A percentile compares a stretch with the other conserved stretches of the same genome.
Conservation (phyloP, 495 filamentous ascomycete species). For the Xylaria longipes region DNA sequence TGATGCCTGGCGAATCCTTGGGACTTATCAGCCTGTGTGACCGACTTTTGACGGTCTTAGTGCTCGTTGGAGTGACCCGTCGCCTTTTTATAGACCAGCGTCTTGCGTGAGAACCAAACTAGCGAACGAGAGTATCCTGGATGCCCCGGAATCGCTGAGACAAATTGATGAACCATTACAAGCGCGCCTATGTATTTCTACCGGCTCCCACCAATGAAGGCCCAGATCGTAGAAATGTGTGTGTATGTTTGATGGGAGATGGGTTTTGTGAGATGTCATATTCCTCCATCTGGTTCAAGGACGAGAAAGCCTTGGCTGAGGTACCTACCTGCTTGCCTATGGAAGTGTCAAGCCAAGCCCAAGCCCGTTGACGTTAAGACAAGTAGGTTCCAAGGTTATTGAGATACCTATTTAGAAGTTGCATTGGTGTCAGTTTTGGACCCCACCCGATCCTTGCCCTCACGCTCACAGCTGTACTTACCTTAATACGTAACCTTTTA, state of each 20-base stretch:
- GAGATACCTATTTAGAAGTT: not conserved
- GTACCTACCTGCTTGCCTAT: slow-evolving; percentile 1
- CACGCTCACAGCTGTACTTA: not conserved
- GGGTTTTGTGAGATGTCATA: slow-evolving; percentile 13
- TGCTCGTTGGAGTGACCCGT: slow-evolving; percentile 6
- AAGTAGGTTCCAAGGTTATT: not conserved
- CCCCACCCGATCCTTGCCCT: not conserved
- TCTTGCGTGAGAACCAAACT: not conserved
- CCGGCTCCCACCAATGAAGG: not conserved
- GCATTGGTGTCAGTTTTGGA: not conserved
- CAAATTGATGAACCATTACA: not conserved
- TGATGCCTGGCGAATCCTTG: not conserved
- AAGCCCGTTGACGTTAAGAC: not conserved
- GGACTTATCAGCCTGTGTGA: not conserved
- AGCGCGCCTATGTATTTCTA: not conserved
- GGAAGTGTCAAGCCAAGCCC: not conserved
- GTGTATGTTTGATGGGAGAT: not conserved
- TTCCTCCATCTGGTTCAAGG: not conserved
- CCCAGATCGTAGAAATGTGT: not conserved
- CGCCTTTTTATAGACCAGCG: not conserved
- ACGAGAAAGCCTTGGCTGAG: not conserved
- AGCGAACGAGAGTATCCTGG: not conserved
- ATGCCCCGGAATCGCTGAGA: not conserved
- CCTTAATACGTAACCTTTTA: too few species aligned
- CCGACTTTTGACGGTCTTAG: not conserved